Evolutionary conservation across 805 yeast species (phyloP).

Genomic region (Ogataea pignaliae): DNA sequence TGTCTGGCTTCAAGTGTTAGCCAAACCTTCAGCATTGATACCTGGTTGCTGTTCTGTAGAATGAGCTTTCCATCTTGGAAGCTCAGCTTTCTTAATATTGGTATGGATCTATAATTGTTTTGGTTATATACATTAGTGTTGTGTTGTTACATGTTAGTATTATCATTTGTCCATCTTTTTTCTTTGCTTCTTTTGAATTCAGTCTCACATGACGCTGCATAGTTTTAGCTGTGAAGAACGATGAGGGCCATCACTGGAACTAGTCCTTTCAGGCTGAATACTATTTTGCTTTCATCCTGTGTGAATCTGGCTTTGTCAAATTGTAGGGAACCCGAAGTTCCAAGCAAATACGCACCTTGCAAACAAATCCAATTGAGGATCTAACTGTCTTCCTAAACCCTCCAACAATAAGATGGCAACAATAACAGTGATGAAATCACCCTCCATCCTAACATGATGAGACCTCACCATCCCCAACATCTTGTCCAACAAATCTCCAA

Average conservation of each 20-base stretch:
- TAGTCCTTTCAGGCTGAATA: no score
- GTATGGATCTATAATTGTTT: constrained; percentile 54
- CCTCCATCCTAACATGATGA: constrained; percentile 97
- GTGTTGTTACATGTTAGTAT: constrained; percentile 21
- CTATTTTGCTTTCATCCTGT: not conserved
- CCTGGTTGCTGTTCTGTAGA: constrained; percentile 50
- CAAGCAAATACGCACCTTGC: constrained; percentile 80
- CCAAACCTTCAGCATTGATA: constrained; percentile 89
- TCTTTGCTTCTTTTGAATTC: not conserved
- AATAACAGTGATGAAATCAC: constrained; percentile 93
- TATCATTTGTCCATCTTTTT: not conserved
- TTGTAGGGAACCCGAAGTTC: constrained; percentile 34
- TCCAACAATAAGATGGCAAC: constrained; percentile 87
- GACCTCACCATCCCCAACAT: constrained; percentile 86
- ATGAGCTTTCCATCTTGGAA: constrained; percentile 61
- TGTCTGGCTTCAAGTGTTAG: constrained; percentile 83
- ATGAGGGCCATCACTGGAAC: no score
- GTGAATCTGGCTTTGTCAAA: constrained; percentile 9
- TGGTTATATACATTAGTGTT: not conserved
- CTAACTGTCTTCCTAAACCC: constrained; percentile 92
- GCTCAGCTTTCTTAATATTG: constrained; percentile 79
- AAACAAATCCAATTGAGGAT: constrained; percentile 89
- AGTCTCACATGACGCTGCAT: no score
- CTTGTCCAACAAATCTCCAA: constrained; percentile 84
- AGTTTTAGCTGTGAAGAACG: no score